A percentile compares a stretch with the other conserved stretches of the same genome.
phyloP scores from a whole-genome alignment of 352 stramenopile species.

The Phytopythium sindhum region DNA sequence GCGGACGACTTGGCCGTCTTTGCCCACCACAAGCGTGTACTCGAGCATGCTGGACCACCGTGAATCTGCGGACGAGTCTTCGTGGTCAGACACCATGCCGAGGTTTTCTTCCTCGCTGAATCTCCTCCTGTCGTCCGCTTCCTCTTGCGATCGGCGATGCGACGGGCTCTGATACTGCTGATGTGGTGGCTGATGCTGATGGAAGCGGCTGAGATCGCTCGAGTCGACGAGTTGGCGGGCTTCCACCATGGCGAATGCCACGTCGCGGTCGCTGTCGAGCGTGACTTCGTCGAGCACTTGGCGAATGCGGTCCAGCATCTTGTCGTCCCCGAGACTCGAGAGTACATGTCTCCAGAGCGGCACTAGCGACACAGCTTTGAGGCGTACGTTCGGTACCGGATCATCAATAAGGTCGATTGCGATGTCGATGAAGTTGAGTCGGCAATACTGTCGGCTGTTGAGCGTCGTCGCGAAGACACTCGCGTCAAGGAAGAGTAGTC shows the following conservation, averaged over 20 bases:
- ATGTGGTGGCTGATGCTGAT: background rate
- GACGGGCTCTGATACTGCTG: constrained; percentile 5
- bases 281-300: constrained; percentile 59
- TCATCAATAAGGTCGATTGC: constrained; percentile 77
- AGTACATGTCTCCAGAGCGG: constrained; percentile 64
- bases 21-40: constrained; percentile 80
- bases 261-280: constrained; percentile 67
- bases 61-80: constrained; percentile 73
- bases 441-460: constrained; percentile 76
- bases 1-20: constrained; percentile 80
- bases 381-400: constrained; percentile 66
- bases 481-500: constrained; percentile 69
- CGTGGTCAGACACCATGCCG: constrained; percentile 62
- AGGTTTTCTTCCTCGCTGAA: constrained; percentile 58
- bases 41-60: constrained; percentile 88
- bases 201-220: constrained; percentile 23
- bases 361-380: constrained; percentile 64
- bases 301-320: constrained; percentile 66
- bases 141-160: constrained; percentile 43
- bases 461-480: constrained; percentile 53
- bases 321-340: constrained; percentile 56
- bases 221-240: constrained; percentile 41
- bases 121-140: constrained; percentile 58
- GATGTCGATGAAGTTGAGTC: constrained; percentile 71
- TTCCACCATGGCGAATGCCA: constrained; percentile 45